These are phyloP conservation scores for Yamadazyma friedrichii DNA, from an alignment of 1,139 yeast species.

Conservation along the genomic window DNA sequence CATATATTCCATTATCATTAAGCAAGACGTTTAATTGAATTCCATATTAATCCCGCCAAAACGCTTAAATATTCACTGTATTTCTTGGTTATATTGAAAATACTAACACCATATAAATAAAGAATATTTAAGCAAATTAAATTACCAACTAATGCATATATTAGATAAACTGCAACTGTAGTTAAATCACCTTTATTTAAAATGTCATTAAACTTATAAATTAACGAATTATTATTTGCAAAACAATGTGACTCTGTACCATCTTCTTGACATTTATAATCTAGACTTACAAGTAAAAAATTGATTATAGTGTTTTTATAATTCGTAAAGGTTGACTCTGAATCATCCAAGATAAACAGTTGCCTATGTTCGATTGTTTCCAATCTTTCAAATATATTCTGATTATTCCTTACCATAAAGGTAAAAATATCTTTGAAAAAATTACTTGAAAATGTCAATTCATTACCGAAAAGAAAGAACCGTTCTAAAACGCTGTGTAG, in stretches of 20 bases:
- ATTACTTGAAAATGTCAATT: constrained; percentile 31
- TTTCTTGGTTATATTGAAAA: constrained; percentile 3
- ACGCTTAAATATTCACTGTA: constrained; percentile 2
- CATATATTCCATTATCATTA: not conserved
- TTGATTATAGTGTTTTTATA: not conserved
- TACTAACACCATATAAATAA: constrained; percentile 13
- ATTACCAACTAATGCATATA: constrained; percentile 31
- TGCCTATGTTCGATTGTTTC: constrained; percentile 2
- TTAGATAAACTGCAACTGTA: constrained; percentile 26
- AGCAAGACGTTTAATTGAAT: constrained; percentile 1
- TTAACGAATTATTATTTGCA: constrained; percentile 19
- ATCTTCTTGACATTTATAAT: constrained; percentile 1
- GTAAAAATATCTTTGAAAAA: constrained; percentile 30
- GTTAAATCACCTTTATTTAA: constrained; percentile 16
- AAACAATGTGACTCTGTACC: constrained; percentile 5
- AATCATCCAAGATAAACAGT: not conserved
- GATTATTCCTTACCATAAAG: constrained; percentile 22
- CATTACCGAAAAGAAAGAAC: constrained; percentile 27
- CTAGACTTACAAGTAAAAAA: not conserved
- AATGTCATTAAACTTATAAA: constrained; percentile 29
- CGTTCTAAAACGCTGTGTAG: constrained; percentile 14
- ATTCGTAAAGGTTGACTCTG: not conserved
- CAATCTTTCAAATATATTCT: constrained; percentile 7
- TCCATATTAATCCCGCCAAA: constrained; percentile 8
- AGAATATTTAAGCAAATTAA: constrained; percentile 28